These are phyloP conservation scores for Penicillium thymicola DNA, from an alignment of 2,329 filamentous ascomycete species.

Conservation along the genomic window DNA sequence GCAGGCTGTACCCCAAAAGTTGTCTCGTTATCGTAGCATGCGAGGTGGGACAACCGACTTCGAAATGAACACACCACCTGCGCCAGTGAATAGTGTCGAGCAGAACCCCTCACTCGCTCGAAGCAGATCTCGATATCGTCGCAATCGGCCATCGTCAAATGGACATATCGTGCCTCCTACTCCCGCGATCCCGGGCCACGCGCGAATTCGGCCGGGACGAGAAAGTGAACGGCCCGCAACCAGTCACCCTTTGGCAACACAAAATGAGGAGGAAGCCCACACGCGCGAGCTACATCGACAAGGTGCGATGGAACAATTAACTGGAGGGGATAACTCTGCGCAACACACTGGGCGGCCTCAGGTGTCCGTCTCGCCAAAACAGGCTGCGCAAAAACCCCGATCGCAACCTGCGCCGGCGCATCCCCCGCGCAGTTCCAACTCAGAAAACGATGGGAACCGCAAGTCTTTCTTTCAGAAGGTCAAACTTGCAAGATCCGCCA, in stretches of 20 bases:
- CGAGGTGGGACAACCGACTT: background rate
- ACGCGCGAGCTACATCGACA: slow-evolving; percentile 28
- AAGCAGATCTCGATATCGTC: slow-evolving; percentile 37
- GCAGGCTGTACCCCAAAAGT: background rate
- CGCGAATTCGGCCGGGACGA: background rate
- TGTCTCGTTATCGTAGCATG: background rate
- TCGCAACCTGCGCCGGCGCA: background rate
- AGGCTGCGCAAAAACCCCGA: background rate
- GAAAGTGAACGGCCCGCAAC: background rate
- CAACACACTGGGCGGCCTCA: slow-evolving; percentile 9
- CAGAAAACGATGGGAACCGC: slow-evolving; percentile 20
- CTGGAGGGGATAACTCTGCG: slow-evolving; percentile 20
- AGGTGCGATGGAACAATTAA: slow-evolving; percentile 36
- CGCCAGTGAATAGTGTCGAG: background rate
- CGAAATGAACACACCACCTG: background rate
- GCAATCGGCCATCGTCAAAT: slow-evolving; percentile 22
- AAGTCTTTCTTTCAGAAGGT: slow-evolving; percentile 33
- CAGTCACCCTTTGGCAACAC: background rate
- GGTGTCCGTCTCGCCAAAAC: background rate
- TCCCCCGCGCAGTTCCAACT: background rate
- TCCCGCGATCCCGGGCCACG: slow-evolving; percentile 12
- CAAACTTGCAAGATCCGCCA: slow-evolving; percentile 18
- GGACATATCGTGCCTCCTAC: slow-evolving; percentile 5
- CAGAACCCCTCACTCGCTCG: slow-evolving; percentile 28
- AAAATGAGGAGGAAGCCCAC: slow-evolving; percentile 12